A percentile compares a stretch with the other conserved stretches of the same genome.
Evolutionary conservation across 352 stramenopile species (phyloP).

Genomic region (Globisporangium carolinianum): DNA sequence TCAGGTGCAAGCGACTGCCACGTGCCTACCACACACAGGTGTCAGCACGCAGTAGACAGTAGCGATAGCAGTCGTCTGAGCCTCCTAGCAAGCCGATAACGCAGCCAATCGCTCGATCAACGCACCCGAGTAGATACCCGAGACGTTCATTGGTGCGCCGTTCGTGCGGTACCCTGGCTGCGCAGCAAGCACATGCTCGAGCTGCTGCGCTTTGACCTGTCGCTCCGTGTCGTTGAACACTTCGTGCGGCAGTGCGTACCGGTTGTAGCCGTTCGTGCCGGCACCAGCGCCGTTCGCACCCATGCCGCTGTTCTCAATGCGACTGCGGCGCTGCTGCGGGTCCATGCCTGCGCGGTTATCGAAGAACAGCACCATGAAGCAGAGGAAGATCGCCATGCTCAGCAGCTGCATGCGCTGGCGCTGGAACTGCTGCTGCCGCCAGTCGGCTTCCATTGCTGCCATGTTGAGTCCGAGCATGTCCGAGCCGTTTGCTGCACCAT

Average conservation of each 20-base stretch:
- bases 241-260: slow-evolving; percentile 34
- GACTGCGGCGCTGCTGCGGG: slow-evolving; percentile 15
- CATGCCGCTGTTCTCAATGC: slow-evolving; percentile 10
- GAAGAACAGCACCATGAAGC: slow-evolving; percentile 84
- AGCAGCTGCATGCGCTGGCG: slow-evolving; percentile 84
- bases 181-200: slow-evolving; percentile 39
- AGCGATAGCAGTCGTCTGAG: too few species aligned
- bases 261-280: slow-evolving; percentile 16
- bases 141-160: slow-evolving; percentile 50
- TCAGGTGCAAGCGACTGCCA: slow-evolving; percentile 53
- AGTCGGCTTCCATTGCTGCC: slow-evolving; percentile 67
- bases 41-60: background rate
- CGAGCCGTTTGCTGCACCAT: slow-evolving; percentile 12
- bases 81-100: too few species aligned
- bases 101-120: background rate
- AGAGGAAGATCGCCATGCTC: slow-evolving; percentile 84
- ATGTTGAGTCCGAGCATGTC: slow-evolving; percentile 39
- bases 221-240: slow-evolving; percentile 63
- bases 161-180: slow-evolving; percentile 39
- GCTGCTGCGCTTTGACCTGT: slow-evolving; percentile 32
- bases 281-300: slow-evolving; percentile 9
- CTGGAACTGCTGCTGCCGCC: slow-evolving; percentile 82
- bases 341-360: slow-evolving; percentile 60
- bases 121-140: slow-evolving; percentile 70
- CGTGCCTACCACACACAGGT: slow-evolving; percentile 18